Conservation (phyloP, 768 basidiomycete genomes). For the Leccinum rimulosum region DNA sequence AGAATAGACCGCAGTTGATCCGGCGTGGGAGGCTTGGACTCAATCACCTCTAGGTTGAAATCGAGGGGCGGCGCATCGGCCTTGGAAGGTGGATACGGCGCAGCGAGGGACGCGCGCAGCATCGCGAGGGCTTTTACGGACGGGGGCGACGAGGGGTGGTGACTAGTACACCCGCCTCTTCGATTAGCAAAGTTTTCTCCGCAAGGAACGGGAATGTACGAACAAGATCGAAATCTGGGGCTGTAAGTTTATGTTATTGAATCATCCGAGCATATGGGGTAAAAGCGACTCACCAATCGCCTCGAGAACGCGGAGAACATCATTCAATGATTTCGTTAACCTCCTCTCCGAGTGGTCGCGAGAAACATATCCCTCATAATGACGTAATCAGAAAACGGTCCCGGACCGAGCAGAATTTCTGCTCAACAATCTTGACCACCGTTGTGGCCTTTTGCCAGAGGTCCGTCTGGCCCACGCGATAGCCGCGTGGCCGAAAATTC, state of each 20-base stretch:
- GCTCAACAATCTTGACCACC: too few species aligned
- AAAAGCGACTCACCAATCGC: slow-evolving; percentile 28
- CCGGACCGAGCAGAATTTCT: background rate
- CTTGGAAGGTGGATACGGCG: slow-evolving; percentile 57
- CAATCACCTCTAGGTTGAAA: slow-evolving; percentile 72
- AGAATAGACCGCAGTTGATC: slow-evolving; percentile 71
- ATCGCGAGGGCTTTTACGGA: slow-evolving; percentile 61
- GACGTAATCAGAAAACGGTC: slow-evolving; percentile 4
- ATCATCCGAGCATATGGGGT: background rate
- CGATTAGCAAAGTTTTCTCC: slow-evolving; percentile 8
- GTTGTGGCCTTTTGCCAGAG: background rate
- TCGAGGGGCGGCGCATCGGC: slow-evolving; percentile 49
- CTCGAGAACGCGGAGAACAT: slow-evolving; percentile 37
- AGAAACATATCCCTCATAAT: background rate
- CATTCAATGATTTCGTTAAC: background rate
- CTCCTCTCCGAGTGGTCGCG: background rate
- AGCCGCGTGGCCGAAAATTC: slow-evolving; percentile 5
- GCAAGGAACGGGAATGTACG: slow-evolving; percentile 21
- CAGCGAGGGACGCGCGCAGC: slow-evolving; percentile 55
- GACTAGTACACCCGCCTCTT: slow-evolving; percentile 38
- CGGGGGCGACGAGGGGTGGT: slow-evolving; percentile 61
- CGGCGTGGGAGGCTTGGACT: slow-evolving; percentile 56
- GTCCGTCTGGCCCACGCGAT: slow-evolving; percentile 7
- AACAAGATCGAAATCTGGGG: slow-evolving; percentile 71
- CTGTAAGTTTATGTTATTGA: slow-evolving; percentile 19